Evolutionary conservation across 116 monocot genomes (phyloP), one percentile per base, ranked within the genome.

Genomic region (Zostera marina): DNA sequence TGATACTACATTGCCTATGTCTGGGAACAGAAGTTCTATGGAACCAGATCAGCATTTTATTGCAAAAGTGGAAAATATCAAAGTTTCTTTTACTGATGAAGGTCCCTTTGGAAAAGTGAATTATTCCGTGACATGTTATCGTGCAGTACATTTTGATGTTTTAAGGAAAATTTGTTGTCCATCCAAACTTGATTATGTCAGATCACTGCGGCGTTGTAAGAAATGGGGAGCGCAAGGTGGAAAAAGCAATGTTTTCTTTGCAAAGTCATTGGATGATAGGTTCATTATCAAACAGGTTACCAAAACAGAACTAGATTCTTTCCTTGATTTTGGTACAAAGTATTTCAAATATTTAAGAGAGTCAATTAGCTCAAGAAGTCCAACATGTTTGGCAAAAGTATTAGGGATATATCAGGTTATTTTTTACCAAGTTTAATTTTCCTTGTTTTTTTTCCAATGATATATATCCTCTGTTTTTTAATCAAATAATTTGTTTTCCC

Each of bases 241-340:
- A 44, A 96, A 96, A 65, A 96, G 94, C 68, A 96, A 96, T 76
- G 94, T 78, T 23, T 96, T 96, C 53, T 96, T 96, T 68, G 94
- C 94, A 42, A 96, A 96, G 62, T 73, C 96, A 53, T 68, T 88
- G 41, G 96, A 96, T 76, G 96, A 96, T 54, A 77, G 96, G 58
- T 96, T 96, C 52, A 88, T 96, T 15, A 76, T 96, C 59, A 96
- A 96, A 44, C 88, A 96, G 52, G 89, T 96, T 21, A 96, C 85
- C 10, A 88, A 82, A 70, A 96, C 96, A n/a, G 89, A 96, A 68
- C 56, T 96, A 11, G 85, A 85, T 52, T 96, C 88, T 14, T 96
- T 96, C 65, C 79, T 88, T 11, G 67, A 88, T 65, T 96, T 96
- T 82, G 89, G 79, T 58, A 77, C 79, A 2, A 75, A 76, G 25